phyloP scores from a whole-genome alignment of 208 protist species.

The Acanthamoeba lugdunensis region DNA sequence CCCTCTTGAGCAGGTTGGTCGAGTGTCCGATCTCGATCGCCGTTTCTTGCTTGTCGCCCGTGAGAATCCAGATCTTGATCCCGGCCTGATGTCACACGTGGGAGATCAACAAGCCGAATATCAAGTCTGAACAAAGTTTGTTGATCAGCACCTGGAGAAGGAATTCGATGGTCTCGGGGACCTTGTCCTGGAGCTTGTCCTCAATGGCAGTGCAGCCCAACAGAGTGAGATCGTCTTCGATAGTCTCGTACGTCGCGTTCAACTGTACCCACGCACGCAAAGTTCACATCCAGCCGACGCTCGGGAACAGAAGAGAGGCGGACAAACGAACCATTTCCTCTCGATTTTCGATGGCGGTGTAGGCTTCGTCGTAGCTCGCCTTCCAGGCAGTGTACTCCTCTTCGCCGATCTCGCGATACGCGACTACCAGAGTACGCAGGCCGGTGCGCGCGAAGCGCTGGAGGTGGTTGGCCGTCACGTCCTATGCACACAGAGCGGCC shows the following conservation, averaged over 20 bases:
- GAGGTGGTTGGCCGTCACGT: slow-evolving; percentile 37
- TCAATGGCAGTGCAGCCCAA: slow-evolving; percentile 92
- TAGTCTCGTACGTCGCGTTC: slow-evolving; percentile 25
- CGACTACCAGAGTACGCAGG: slow-evolving; percentile 54
- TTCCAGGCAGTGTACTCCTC: background rate
- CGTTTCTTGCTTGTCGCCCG: slow-evolving; percentile 91
- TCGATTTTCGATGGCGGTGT: slow-evolving; percentile 44
- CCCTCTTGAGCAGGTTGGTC: slow-evolving; percentile 73
- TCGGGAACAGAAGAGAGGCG: slow-evolving; percentile 33
- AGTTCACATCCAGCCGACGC: no score
- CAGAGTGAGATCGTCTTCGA: slow-evolving; percentile 90
- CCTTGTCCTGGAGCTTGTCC: slow-evolving; percentile 95
- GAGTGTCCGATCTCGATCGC: slow-evolving; percentile 90
- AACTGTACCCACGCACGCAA: background rate
- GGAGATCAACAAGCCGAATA: background rate
- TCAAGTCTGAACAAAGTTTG: slow-evolving; percentile 46
- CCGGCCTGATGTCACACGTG: background rate
- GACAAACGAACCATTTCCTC: slow-evolving; percentile 34
- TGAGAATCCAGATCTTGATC: slow-evolving; percentile 54
- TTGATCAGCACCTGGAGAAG: slow-evolving; percentile 85
- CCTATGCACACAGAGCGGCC: background rate
- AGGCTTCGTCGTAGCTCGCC: slow-evolving; percentile 33
- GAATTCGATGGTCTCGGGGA: slow-evolving; percentile 93
- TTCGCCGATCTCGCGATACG: background rate
- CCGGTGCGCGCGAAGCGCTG: slow-evolving; percentile 77